Evolutionary conservation across 192 early-diverging fungal genomes (phyloP).

Genomic region (Coemansia aciculifera): DNA sequence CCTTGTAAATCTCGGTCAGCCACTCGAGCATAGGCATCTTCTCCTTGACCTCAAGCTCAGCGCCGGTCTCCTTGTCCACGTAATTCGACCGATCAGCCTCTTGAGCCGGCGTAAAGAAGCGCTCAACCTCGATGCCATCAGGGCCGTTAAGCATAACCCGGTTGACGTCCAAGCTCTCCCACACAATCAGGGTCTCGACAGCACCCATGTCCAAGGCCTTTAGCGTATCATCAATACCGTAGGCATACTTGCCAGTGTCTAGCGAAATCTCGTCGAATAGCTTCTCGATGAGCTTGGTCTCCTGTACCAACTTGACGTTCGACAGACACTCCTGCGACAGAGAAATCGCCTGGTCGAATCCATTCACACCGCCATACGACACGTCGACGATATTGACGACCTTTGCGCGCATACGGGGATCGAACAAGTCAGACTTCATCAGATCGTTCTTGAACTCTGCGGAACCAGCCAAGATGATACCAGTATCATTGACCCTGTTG

Average conservation of each 20-base stretch:
- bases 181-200: constrained; percentile 98
- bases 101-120: constrained; percentile 81
- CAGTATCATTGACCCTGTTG: constrained; percentile 70
- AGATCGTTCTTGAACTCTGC: constrained; percentile 99
- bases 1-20: constrained; percentile 97
- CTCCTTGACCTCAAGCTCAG: constrained; percentile 81
- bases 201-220: constrained; percentile 96
- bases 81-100: constrained; percentile 79
- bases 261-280: constrained; percentile 98
- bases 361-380: constrained; percentile 98
- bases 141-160: constrained; percentile 78
- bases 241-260: constrained; percentile 95
- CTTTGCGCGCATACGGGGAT: constrained; percentile 84
- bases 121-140: constrained; percentile 66
- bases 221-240: constrained; percentile 94
- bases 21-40: constrained; percentile 90
- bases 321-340: constrained; percentile 85
- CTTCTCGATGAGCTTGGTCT: constrained; percentile 93
- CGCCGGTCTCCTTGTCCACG: constrained; percentile 61
- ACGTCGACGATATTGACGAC: constrained; percentile 95
- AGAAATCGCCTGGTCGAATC: constrained; percentile 97
- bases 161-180: constrained; percentile 87
- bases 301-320: constrained; percentile 99
- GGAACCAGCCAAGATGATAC: constrained; percentile 94
- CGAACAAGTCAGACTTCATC: constrained; percentile 93